Percentiles rank a stretch among this genome's conserved stretches.
Conservation (phyloP, 1,284 basidiomycete genomes). For the Prillingera fragicola region DNA sequence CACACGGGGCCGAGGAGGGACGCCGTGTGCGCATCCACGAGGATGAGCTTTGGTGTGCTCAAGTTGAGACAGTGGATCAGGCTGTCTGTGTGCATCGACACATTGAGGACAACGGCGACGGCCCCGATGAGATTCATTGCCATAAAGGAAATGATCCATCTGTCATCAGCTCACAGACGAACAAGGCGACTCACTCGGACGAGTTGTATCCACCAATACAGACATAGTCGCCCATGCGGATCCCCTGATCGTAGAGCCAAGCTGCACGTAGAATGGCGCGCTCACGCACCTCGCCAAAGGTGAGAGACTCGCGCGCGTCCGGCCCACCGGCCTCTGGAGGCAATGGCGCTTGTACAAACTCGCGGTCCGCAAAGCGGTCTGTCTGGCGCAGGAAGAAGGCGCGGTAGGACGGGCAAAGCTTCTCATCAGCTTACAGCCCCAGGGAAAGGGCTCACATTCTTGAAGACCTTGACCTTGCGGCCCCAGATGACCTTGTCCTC, state of each 20-base stretch:
- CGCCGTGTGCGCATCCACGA: constrained; percentile 28
- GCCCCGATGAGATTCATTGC: neutral
- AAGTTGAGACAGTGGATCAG: constrained; percentile 27
- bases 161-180: constrained; percentile 3
- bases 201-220: neutral
- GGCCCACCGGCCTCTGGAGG: constrained; percentile 2
- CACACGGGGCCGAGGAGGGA: constrained; percentile 15
- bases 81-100: constrained; percentile 11
- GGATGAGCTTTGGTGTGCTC: constrained; percentile 23
- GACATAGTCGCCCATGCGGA: constrained; percentile 11
- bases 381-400: constrained; percentile 30
- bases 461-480: constrained; percentile 28
- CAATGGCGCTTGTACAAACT: constrained; percentile 34
- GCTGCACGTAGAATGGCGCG: constrained; percentile 23
- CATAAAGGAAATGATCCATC: constrained; percentile 36
- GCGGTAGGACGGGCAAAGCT: constrained; percentile 25
- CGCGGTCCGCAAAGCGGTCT: constrained; percentile 20
- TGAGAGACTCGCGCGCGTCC: constrained; percentile 17
- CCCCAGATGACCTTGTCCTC: constrained; percentile 28
- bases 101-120: neutral
- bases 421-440: no score
- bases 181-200: neutral
- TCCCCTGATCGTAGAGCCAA: constrained; percentile 29
- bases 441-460: constrained; percentile 41
- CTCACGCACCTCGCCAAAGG: constrained; percentile 26